Evolutionary conservation across 768 basidiomycete genomes (phyloP), one percentile per base, ranked within the genome.

Genomic region (Russula sp.): DNA sequence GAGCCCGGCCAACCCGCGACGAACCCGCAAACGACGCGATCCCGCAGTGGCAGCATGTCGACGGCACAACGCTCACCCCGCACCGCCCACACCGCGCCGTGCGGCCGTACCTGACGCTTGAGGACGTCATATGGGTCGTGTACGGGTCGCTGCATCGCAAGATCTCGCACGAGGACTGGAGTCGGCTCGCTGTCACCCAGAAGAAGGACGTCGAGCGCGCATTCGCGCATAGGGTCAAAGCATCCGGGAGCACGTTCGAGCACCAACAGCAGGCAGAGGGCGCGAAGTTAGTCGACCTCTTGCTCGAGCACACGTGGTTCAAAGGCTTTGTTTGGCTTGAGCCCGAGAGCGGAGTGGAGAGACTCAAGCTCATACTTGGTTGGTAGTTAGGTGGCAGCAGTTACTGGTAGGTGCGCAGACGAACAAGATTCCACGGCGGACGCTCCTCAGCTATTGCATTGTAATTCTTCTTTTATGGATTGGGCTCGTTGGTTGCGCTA

Each of bases 251-350:
- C 35, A 39, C 57, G 6, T 59, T 48, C 6, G 35, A 35, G 56
- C 54, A 56, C 35, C 49, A 57, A 59, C 65, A 63, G 59, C 57
- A 57, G 50, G 44, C 65, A 14, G 61, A 63, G 35, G 67, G 67
- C 13, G 67, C 66, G 45, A 68, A 68, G 65, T 61, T 62, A 35
- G 48, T 68, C 32, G 67, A 68, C 55, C 66, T 63, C n/a, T 57
- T 68, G 51, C 59, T 60, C 9, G 52, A 55, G 55, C 60, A 57
- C 13, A 53, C 55, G 13, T 61, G 55, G 61, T 68, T 68, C 65
- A 63, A 52, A 11, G 67, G 67, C 39, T 59, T 68, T 22, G 57
- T 57, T 2, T 68, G 67, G 67, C 50, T 66, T n/a, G 35, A 42
- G 0, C 61, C 67, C 3, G 67, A 68, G 52, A 57, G 54, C 11